Evolutionary conservation across 805 yeast species (phyloP).

Genomic region (Suhomyces vadensis): DNA sequence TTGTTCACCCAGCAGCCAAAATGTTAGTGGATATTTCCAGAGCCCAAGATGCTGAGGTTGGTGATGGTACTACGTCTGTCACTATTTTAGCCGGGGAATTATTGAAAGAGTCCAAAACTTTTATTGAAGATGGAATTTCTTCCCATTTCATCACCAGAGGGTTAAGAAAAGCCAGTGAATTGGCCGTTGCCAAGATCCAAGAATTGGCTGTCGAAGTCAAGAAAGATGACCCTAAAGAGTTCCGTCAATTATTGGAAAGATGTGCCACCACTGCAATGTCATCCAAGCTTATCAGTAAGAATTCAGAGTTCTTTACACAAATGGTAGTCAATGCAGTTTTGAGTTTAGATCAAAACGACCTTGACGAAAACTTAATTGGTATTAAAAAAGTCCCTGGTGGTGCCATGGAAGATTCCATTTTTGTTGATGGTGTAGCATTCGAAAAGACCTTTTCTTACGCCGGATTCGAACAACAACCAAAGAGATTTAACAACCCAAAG

Average conservation of each 20-base stretch:
- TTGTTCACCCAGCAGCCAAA: slow-evolving; percentile 98
- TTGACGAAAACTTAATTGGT: slow-evolving; percentile 90
- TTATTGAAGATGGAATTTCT: slow-evolving; percentile 95
- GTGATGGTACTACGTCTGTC: slow-evolving; percentile 97
- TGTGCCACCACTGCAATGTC: slow-evolving; percentile 98
- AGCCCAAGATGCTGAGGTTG: slow-evolving; percentile 97
- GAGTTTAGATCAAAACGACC: slow-evolving; percentile 77
- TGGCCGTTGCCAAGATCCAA: slow-evolving; percentile 70
- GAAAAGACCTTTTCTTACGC: slow-evolving; percentile 97
- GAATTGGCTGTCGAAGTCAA: slow-evolving; percentile 75
- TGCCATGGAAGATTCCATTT: slow-evolving; percentile 87
- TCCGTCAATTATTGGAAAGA: slow-evolving; percentile 77
- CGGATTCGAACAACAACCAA: slow-evolving; percentile 98
- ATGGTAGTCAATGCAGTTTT: slow-evolving; percentile 97
- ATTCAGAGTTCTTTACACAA: slow-evolving; percentile 85
- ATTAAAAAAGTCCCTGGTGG: slow-evolving; percentile 96
- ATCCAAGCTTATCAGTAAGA: slow-evolving; percentile 85
- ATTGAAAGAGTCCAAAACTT: slow-evolving; percentile 83
- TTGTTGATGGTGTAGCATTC: slow-evolving; percentile 93
- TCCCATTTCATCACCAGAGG: slow-evolving; percentile 89
- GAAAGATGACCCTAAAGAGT: slow-evolving; percentile 46
- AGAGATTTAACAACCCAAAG: slow-evolving; percentile 74
- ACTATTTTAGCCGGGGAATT: slow-evolving; percentile 93
- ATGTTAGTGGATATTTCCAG: slow-evolving; percentile 91
- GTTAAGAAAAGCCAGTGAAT: slow-evolving; percentile 73